Evolutionary conservation across 352 stramenopile species (phyloP).

Genomic region (Achlya hypogyna): DNA sequence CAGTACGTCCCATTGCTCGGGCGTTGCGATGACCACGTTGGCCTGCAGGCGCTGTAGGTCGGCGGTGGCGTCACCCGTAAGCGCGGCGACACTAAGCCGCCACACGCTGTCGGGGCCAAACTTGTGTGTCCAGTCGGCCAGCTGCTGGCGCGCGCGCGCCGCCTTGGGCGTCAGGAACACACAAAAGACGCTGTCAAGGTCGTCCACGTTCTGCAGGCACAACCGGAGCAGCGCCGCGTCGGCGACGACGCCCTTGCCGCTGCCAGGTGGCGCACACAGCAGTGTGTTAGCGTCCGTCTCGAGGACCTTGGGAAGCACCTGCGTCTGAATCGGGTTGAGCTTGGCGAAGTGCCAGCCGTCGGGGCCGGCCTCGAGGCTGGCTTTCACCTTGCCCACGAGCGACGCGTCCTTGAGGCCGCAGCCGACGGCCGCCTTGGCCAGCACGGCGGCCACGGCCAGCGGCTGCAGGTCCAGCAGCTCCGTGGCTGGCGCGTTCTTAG

Average conservation of each 20-base stretch:
- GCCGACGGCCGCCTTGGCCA: conserved; percentile 42
- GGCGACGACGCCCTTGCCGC: conserved; percentile 90
- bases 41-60: conserved; percentile 90
- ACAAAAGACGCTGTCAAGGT: conserved; percentile 66
- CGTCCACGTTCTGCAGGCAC: conserved; percentile 45
- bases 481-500: conserved; percentile 96
- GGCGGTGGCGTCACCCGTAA: conserved; percentile 91
- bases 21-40: conserved; percentile 91
- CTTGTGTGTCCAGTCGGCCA: conserved; percentile 77
- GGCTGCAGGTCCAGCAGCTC: conserved; percentile 98
- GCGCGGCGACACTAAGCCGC: conserved; percentile 76
- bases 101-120: conserved; percentile 75
- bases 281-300: conserved; percentile 94
- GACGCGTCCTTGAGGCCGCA: conserved; percentile 43
- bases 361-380: conserved; percentile 21
- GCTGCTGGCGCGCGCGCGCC: conserved; percentile 48
- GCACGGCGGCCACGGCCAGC: conserved; percentile 84
- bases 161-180: conserved; percentile 93
- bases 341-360: conserved; percentile 76
- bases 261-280: conserved; percentile 91
- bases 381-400: conserved; percentile 17
- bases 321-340: conserved; percentile 99
- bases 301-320: conserved; percentile 93
- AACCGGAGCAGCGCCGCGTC: conserved; percentile 96
- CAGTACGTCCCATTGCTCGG: conserved; percentile 94